phyloP scores from a whole-genome alignment of 2,329 filamentous ascomycete species.

The Lasiodiplodia gonubiensis region DNA sequence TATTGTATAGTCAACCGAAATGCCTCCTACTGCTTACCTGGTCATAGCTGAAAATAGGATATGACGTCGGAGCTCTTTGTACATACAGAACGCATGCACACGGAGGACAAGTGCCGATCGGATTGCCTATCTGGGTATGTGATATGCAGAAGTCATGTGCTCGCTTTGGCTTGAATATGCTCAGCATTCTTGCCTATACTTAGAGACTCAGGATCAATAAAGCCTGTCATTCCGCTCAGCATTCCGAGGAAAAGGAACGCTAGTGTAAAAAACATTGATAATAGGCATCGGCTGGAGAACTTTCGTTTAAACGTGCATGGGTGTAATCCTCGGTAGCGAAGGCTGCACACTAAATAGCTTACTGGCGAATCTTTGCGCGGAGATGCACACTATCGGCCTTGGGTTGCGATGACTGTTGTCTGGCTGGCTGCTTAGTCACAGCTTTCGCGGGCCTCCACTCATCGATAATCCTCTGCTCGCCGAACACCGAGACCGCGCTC shows the following conservation, averaged over 20 bases:
- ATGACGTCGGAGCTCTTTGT: not conserved
- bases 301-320: not conserved
- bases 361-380: not conserved
- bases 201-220: not conserved
- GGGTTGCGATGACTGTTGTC: conserved; percentile 1
- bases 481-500: conserved; percentile 3
- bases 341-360: not conserved
- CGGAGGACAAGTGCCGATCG: not conserved
- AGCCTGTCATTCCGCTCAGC: not conserved
- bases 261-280: not conserved
- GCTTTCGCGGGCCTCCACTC: not conserved
- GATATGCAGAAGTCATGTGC: not conserved
- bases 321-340: not conserved
- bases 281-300: not conserved
- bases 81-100: not conserved
- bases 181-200: not conserved
- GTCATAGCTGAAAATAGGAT: not conserved
- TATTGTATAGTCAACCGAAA: too few relatives aligned
- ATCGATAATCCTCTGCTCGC: not conserved
- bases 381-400: not conserved
- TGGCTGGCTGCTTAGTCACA: conserved; percentile 4
- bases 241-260: not conserved
- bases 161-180: not conserved
- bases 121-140: conserved; percentile 5
- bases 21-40: not conserved